Base-by-base conservation (phyloP, 1,284 basidiomycete species). In the Marasmius oreades region DNA sequence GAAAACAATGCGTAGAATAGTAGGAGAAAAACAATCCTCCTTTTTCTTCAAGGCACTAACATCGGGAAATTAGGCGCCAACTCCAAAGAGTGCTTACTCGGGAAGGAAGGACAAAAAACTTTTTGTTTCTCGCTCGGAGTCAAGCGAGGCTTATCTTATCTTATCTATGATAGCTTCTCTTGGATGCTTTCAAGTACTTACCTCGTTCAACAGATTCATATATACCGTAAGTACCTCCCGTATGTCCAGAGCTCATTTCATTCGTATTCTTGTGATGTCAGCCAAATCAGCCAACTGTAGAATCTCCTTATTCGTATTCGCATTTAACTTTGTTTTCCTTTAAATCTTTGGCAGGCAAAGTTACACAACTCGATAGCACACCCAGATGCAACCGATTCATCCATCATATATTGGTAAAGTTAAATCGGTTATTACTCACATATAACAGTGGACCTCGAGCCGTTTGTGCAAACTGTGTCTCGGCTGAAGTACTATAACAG, bases 191-290 rank as follows among this genome's bases (percentile, higher is more conserved):
- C n/a, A n/a, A n/a, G n/a, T n/a, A n/a, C n/a, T n/a, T n/a, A n/a
- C n/a, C n/a, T n/a, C n/a, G n/a, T n/a, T n/a, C n/a, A n/a, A n/a
- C n/a, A n/a, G n/a, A n/a, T n/a, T n/a, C n/a, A n/a, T n/a, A n/a
- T n/a, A n/a, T n/a, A n/a, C n/a, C n/a, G n/a, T n/a, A n/a, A n/a
- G n/a, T 54, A 85, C 85, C 71, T 85, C 78, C 56, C 77, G 72
- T n/a, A 77, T 52, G 67, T 73, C 86, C 85, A 88, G 11, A 86
- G 63, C 52, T 85, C 82, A 57, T 74, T 71, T 85, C 86, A 88
- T 42, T 82, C 72, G 60, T 87, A 88, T 5, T 81, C 85, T 88
- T 57, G 8, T 34, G 20, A 45, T 22, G n/a, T 28, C 8, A 24
- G 3, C n/a, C n/a, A n/a, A n/a, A n/a, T n/a, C n/a, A n/a, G n/a